Evolutionary conservation across 495 filamentous ascomycete species (phyloP).

Genomic region (Melanomma pulvis-pyrius): DNA sequence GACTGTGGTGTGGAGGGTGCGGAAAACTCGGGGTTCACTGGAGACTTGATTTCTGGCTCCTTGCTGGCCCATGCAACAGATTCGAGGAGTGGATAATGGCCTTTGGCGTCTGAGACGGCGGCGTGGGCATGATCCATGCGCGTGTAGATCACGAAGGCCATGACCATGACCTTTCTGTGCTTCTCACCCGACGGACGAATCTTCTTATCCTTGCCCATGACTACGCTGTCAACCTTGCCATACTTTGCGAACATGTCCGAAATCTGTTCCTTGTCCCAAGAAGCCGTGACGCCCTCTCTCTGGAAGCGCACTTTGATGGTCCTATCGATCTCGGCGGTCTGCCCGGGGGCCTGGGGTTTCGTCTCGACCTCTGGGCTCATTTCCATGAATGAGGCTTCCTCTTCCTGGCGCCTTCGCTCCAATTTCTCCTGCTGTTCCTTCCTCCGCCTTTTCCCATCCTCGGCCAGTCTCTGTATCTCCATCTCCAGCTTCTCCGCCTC

Average conservation of each 20-base stretch:
- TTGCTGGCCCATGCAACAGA: conserved; percentile 61
- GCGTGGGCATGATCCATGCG: conserved; percentile 65
- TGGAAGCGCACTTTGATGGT: conserved; percentile 63
- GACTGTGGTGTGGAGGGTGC: conserved; percentile 35
- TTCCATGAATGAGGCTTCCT: conserved; percentile 52
- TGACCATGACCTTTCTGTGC: conserved; percentile 58
- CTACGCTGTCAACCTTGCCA: conserved; percentile 58
- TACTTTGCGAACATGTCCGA: conserved; percentile 55
- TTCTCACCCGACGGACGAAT: conserved; percentile 54
- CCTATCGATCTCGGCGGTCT: conserved; percentile 56
- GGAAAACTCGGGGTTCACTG: conserved; percentile 22
- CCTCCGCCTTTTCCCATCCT: conserved; percentile 58
- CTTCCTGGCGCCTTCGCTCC: conserved; percentile 52
- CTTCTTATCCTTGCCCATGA: conserved; percentile 60
- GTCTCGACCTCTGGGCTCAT: conserved; percentile 33
- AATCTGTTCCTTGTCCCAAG: conserved; percentile 53
- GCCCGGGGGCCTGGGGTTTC: conserved; percentile 39
- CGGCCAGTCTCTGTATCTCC: conserved; percentile 64
- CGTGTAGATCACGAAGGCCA: conserved; percentile 59
- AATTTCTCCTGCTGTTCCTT: conserved; percentile 45
- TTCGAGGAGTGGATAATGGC: conserved; percentile 54
- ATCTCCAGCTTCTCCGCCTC: conserved; percentile 60
- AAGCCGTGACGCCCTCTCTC: conserved; percentile 51
- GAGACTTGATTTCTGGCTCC: conserved; percentile 47
- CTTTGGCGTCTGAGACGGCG: conserved; percentile 57